Evolutionary conservation across 441 rosid genomes (phyloP), one percentile per base, ranked within the genome.

Genomic region (Gossypium gossypioides): DNA sequence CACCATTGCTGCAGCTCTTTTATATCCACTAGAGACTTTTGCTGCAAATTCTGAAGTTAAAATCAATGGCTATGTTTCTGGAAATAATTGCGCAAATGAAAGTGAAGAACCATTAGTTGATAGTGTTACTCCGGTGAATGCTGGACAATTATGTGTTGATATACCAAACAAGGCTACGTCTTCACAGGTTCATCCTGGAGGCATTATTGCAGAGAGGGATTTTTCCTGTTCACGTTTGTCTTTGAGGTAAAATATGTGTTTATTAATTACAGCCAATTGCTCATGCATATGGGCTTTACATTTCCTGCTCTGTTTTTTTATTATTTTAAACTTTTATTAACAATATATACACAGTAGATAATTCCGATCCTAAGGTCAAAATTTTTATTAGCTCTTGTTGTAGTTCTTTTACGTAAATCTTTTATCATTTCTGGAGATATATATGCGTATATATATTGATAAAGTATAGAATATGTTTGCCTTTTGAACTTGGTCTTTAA

Each of bases 1-100:
- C 76, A 84, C 84, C 68, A 83, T 91, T 85, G 95, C 97, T 77
- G 97, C 95, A 79, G 91, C 96, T 63, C 86, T 93, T 82, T 88
- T 96, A 75, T 89, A 86, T 80, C 89, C 89, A 9, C 73, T 83
- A 3, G 91, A 87, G 76, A 90, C 85, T 50, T 89, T 87, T 65
- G 34, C 84, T 70, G 73, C 79, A 71, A 75, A 74, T 70, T 82
- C 87, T 70, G 84, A 84, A 76, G 84, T 79, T 79, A 84, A 86
- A 78, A 83, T 79, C 77, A 90, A 90, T 77, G 91, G 93, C 51
- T 74, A 68, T 78, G 73, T 78, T 58, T 44, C 82, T 68, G 84
- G 80, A 75, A 83, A 82, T 83, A 76, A 48, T 52, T 54, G 55
- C 68, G 16, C 52, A 37, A 67, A 63, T 80, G 85, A 84, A 77